phyloP scores from a whole-genome alignment of 2,329 filamentous ascomycete genomes.

The Pseudopithomyces maydicus region DNA sequence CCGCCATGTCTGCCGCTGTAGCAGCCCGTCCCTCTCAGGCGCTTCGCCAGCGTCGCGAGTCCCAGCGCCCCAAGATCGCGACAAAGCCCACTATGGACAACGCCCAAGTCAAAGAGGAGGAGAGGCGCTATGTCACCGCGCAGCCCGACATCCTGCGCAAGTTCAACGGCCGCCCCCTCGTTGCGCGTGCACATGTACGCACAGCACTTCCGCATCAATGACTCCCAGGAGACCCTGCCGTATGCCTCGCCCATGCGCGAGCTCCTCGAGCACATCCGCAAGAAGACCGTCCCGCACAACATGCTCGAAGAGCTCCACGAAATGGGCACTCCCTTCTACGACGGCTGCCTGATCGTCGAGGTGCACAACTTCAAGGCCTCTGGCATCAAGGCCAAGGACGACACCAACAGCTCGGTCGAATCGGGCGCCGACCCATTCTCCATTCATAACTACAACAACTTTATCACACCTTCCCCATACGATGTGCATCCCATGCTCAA shows the following conservation, averaged over 20 bases:
- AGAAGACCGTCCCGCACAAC: constrained; percentile 84
- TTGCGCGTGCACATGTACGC: constrained; percentile 84
- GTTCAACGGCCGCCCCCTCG: constrained; percentile 75
- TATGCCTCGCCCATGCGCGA: constrained; percentile 92
- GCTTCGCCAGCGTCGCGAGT: constrained; percentile 49
- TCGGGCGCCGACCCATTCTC: constrained; percentile 73
- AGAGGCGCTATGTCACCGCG: constrained; percentile 63
- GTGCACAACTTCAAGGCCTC: constrained; percentile 84
- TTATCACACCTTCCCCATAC: constrained; percentile 86
- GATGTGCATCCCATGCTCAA: constrained; percentile 66
- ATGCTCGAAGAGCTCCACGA: constrained; percentile 78
- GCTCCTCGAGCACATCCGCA: constrained; percentile 76
- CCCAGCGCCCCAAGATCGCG: constrained; percentile 46
- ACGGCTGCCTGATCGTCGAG: constrained; percentile 89
- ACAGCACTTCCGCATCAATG: constrained; percentile 80
- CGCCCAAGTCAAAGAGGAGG: constrained; percentile 32
- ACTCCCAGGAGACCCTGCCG: constrained; percentile 88
- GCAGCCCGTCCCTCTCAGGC: constrained; percentile 46
- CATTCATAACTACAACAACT: constrained; percentile 89
- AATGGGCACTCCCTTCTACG: constrained; percentile 80
- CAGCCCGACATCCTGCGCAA: constrained; percentile 82
- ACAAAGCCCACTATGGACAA: constrained; percentile 36
- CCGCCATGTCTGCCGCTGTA: constrained; percentile 40
- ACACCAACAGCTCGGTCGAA: constrained; percentile 54
- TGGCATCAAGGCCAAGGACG: constrained; percentile 62